phyloP scores from a whole-genome alignment of 2,329 filamentous ascomycete genomes.

The Exophiala calicioides region DNA sequence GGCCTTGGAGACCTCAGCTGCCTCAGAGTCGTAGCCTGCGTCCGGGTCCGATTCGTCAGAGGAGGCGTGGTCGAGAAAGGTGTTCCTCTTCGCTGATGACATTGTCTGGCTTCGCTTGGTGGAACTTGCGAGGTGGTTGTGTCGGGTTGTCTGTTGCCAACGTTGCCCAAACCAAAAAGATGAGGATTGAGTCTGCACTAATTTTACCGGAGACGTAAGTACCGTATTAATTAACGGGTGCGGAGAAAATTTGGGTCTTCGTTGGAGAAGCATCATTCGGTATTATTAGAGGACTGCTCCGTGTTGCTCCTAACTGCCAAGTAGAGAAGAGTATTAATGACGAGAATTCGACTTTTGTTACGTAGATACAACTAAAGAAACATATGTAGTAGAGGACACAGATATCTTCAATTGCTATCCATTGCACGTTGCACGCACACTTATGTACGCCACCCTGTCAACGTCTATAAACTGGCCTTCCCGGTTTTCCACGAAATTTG shows the following conservation, averaged over 20 bases:
- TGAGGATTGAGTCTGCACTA: too few species aligned
- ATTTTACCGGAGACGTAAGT: too few species aligned
- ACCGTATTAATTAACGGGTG: constrained; percentile 2
- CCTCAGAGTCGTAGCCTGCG: constrained; percentile 49
- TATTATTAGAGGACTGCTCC: neutral
- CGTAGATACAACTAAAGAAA: too few species aligned
- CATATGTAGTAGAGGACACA: too few species aligned
- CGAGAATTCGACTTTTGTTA: too few species aligned
- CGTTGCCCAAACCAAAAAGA: too few species aligned
- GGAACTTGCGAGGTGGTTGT: too few species aligned
- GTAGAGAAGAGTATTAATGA: neutral
- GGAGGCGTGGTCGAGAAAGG: constrained; percentile 33
- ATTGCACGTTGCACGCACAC: neutral
- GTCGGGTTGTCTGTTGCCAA: too few species aligned
- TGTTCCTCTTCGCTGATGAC: constrained; percentile 15
- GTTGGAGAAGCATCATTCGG: constrained; percentile 8
- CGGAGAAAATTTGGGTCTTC: constrained; percentile 12
- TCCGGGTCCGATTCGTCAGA: constrained; percentile 44
- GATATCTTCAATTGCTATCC: neutral
- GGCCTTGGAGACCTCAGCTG: constrained; percentile 43
- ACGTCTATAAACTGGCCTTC: constrained; percentile 18
- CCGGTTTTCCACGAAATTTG: constrained; percentile 33
- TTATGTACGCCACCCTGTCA: neutral
- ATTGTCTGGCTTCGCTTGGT: constrained; percentile 7
- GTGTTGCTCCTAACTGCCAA: too few species aligned